Evolutionary conservation across 768 basidiomycete genomes (phyloP), one percentile per base, ranked within the genome.

Genomic region (Trametes cinnabarina): DNA sequence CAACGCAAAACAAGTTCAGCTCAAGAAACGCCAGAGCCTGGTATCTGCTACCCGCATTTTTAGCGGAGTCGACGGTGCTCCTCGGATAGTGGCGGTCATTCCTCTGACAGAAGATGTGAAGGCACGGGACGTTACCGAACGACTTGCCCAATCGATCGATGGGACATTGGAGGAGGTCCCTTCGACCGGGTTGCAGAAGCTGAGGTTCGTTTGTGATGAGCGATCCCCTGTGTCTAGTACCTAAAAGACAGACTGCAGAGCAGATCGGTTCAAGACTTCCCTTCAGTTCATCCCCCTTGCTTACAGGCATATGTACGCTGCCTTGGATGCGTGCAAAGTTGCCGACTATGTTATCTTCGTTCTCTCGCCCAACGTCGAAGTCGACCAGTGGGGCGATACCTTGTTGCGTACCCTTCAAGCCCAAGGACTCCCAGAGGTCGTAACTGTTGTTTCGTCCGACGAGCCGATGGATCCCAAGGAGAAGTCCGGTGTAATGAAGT

Each of bases 291-390:
- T 93, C 51, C 85, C 85, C 40, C 77, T 96, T 2, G 84, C 82
- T 2, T 88, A 91, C 65, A 80, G 82, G 55, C 77, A 76, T 44
- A 80, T 91, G 49, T 96, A 92, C 71, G 80, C 83, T 2, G 82
- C 90, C 4, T 79, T 98, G 37, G 94, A 97, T 66, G 88, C 87
- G 0, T 89, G 87, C 67, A 87, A 92, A 68, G 88, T 84, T 2
- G 90, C 93, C 10, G 95, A 98, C 72, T 98, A 96, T 68, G 86
- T 94, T 43, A 79, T 97, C 19, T 85, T 97, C 58, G 79, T 88
- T 2, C 79, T 98, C 26, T 97, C 94, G 2, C 82, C 90, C 40
- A 78, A 79, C 4, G 76, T 87, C 11, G 95, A 98, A 71, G 96
- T 98, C 0, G 81, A 90, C 55, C 68, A 76, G 3, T 90, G 87